Conservation (phyloP, 768 basidiomycete species). For the Naganishia randhawae region DNA sequence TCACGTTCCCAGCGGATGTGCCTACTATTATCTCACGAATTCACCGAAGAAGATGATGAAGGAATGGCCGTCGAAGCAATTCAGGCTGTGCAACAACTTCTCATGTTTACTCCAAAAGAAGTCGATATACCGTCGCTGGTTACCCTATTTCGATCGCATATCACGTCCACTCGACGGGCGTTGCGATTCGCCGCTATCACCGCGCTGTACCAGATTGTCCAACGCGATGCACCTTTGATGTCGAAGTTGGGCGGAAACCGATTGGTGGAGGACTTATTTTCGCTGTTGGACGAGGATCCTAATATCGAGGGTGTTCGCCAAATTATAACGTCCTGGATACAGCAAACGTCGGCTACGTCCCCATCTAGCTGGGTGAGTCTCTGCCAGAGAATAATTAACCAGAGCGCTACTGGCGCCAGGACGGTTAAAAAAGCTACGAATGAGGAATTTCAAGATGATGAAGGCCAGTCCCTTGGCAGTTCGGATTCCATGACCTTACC, state of each 20-base stretch:
- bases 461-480: conserved; percentile 72
- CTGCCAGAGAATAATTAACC: conserved; percentile 93
- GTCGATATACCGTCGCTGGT: conserved; percentile 78
- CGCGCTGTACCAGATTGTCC: conserved; percentile 92
- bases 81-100: conserved; percentile 90
- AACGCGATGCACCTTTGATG: conserved; percentile 85
- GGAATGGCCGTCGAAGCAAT: conserved; percentile 88
- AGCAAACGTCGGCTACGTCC: conserved; percentile 86
- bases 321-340: conserved; percentile 89
- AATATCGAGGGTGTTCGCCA: conserved; percentile 88
- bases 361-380: conserved; percentile 98
- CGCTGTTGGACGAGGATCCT: conserved; percentile 89
- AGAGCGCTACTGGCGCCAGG: conserved; percentile 68
- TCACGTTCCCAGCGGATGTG: conserved; percentile 58
- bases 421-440: conserved; percentile 20
- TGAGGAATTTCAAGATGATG: conserved; percentile 70
- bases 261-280: conserved; percentile 89
- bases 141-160: conserved; percentile 68
- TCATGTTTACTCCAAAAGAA: conserved; percentile 88
- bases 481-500: conserved; percentile 27
- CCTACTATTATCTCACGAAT: conserved; percentile 77
- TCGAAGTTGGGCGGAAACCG: conserved; percentile 89
- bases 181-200: conserved; percentile 93
- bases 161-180: conserved; percentile 74
- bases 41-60: conserved; percentile 79